Conservation (phyloP, 2,329 filamentous ascomycete species). For the Colletotrichum orchidophilum region DNA sequence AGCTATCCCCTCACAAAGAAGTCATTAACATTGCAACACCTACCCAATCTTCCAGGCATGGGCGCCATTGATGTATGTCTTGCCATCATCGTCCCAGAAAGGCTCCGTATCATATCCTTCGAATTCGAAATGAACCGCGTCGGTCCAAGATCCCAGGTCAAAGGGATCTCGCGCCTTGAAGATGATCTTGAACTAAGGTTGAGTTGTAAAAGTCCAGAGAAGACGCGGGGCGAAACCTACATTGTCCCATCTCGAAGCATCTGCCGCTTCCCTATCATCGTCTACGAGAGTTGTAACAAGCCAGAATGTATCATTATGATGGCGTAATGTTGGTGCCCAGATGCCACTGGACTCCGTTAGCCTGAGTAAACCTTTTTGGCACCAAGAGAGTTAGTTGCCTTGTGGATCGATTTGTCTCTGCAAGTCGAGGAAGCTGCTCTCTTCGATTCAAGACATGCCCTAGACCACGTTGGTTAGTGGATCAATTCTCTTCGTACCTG, state of each 20-base stretch:
- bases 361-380: not conserved
- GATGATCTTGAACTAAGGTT: constrained; percentile 14
- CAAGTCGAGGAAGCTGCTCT: constrained; percentile 49
- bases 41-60: constrained; percentile 47
- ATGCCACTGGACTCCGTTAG: constrained; percentile 46
- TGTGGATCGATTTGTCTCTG: constrained; percentile 16
- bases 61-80: constrained; percentile 53
- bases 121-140: constrained; percentile 38
- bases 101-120: constrained; percentile 51
- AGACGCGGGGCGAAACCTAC: constrained; percentile 43
- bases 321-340: constrained; percentile 58
- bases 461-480: constrained; percentile 22
- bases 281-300: constrained; percentile 20
- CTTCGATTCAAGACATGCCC: constrained; percentile 52
- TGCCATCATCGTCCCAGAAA: constrained; percentile 66
- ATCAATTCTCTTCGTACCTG: not conserved
- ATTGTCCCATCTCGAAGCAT: constrained; percentile 16
- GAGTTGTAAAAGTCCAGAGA: constrained; percentile 37
- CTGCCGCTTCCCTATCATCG: constrained; percentile 3
- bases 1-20: constrained; percentile 45
- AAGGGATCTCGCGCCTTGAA: constrained; percentile 33
- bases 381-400: not conserved
- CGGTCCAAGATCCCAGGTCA: constrained; percentile 37
- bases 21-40: constrained; percentile 47
- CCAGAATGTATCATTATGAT: constrained; percentile 53